Evolutionary conservation across 2,329 filamentous ascomycete species (phyloP).

Genomic region (Aspergillus hiratsukae): DNA sequence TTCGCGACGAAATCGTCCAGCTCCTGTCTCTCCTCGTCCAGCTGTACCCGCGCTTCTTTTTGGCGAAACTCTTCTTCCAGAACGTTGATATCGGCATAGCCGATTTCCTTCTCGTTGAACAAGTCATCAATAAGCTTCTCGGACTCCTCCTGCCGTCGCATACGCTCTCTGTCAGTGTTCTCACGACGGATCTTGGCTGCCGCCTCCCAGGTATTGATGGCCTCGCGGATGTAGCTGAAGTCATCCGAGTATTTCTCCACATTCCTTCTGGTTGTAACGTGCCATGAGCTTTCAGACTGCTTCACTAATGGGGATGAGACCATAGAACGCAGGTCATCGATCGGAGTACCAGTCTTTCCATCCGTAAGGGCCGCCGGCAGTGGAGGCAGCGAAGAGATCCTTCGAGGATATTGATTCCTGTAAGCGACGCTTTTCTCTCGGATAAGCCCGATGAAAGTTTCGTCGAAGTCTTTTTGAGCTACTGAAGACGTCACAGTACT

Average conservation of each 20-base stretch:
- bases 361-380: slow-evolving; percentile 31
- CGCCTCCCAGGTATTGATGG: slow-evolving; percentile 44
- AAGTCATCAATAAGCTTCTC: slow-evolving; percentile 51
- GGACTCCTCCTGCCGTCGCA: slow-evolving; percentile 48
- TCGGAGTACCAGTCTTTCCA: slow-evolving; percentile 19
- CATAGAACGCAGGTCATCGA: slow-evolving; percentile 34
- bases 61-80: slow-evolving; percentile 54
- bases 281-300: slow-evolving; percentile 30
- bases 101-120: slow-evolving; percentile 54
- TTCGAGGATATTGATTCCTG: slow-evolving; percentile 23
- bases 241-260: slow-evolving; percentile 37
- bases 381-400: slow-evolving; percentile 22
- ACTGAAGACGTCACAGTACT: slow-evolving; percentile 15
- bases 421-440: slow-evolving; percentile 44
- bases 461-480: slow-evolving; percentile 33
- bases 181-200: slow-evolving; percentile 41
- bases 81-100: slow-evolving; percentile 53
- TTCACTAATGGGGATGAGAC: slow-evolving; percentile 31
- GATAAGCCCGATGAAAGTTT: slow-evolving; percentile 46
- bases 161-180: slow-evolving; percentile 46
- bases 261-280: slow-evolving; percentile 28
- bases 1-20: slow-evolving; percentile 47
- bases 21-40: slow-evolving; percentile 51
- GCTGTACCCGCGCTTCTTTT: slow-evolving; percentile 47
- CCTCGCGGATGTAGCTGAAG: slow-evolving; percentile 42